Evolutionary conservation across 257 asterid genomes (phyloP).

Genomic region (Jasminum sambac): DNA sequence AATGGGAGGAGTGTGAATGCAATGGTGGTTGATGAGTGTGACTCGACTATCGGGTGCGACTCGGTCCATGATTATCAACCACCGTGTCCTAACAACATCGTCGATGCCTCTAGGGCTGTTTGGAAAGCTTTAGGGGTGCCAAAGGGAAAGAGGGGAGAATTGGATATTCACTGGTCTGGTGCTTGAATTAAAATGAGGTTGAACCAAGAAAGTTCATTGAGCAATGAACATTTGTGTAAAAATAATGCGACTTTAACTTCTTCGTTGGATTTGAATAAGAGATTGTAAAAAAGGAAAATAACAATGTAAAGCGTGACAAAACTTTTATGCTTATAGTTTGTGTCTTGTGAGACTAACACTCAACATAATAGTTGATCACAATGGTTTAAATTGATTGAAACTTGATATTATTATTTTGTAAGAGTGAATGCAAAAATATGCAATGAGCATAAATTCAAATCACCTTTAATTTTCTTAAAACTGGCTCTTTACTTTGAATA

Average conservation of each 20-base stretch:
- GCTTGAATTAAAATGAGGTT: not conserved
- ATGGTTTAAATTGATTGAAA: not conserved
- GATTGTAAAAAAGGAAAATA: not conserved
- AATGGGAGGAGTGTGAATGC: conserved; percentile 30
- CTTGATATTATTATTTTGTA: not conserved
- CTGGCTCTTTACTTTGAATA: too few relatives aligned
- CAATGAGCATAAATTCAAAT: too few relatives aligned
- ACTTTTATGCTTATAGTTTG: not conserved
- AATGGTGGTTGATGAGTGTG: conserved; percentile 33
- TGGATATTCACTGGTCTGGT: not conserved
- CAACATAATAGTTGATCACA: not conserved
- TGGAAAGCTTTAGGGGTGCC: conserved; percentile 32
- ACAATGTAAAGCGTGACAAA: too few relatives aligned
- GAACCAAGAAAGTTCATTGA: not conserved
- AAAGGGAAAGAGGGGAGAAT: not conserved
- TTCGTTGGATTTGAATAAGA: not conserved
- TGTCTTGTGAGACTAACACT: not conserved
- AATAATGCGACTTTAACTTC: not conserved
- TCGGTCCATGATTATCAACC: conserved; percentile 26
- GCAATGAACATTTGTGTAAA: not conserved
- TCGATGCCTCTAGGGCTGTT: conserved; percentile 34
- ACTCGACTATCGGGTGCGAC: conserved; percentile 26
- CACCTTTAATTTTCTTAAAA: too few relatives aligned
- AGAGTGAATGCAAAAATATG: not conserved
- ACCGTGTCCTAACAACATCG: conserved; percentile 30